Base-by-base conservation (phyloP, 805 yeast genomes). In the Starmerella floris region DNA sequence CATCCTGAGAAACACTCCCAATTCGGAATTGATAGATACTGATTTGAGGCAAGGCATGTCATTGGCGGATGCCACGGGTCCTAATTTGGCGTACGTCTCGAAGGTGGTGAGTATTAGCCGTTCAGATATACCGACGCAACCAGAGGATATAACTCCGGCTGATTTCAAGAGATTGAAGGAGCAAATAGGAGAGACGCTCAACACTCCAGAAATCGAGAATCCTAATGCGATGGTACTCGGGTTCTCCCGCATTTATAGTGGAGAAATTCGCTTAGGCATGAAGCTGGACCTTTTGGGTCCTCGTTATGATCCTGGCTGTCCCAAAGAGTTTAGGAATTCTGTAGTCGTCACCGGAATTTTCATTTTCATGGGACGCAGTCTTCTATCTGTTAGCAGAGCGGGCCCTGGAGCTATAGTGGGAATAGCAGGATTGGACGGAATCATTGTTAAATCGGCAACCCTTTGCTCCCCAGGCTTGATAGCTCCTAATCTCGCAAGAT, bases 361-460 rank as follows among this genome's bases (percentile, higher is more conserved):
- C 54, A 63, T 91, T 42, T 67, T 91, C 42, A 91, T 91, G 97
- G 99, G 98, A 17, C 69, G 88, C 50, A 96, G 91, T 46, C 64
- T 88, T 28, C 75, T 85, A 2, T 69, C 87, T 2, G 66, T 91
- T 49, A 72, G 78, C 34, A 70, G 69, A 16, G 95, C 88, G 4
- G 95, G 95, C 2, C 88, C 96, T 1, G 99, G 99, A 26, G 84
- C 82, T 52, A 84, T 91, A 47, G 93, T 83, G 5, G 99, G 96
- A 39, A 79, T 91, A 39, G 88, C 85, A 30, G 97, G 98, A 0
- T 67, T 91, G 19, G 94, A 80, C 2, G 83, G 82, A 6, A 76
- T 75, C 41, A 70, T 91, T 26, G 61, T 88, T 51, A 91, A 91
- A 58, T 83, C 78, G 56, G 98, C 95, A 39, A 87, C 98, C 0